Conservation (phyloP, 495 filamentous ascomycete genomes). For the Hyaloscypha bicolor region DNA sequence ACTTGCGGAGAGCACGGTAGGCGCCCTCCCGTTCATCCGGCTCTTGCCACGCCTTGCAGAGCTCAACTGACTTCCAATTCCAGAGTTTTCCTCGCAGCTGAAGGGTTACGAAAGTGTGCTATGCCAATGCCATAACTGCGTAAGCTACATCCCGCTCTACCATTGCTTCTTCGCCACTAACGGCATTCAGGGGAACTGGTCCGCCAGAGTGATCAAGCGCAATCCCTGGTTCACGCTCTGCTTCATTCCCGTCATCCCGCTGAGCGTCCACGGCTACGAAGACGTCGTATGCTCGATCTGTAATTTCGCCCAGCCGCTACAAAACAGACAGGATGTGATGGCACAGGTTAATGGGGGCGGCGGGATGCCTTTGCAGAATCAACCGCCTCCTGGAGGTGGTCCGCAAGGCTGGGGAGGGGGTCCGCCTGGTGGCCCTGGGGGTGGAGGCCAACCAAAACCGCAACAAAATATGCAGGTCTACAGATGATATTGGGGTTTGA, state of each 20-base stretch:
- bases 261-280: conserved; percentile 56
- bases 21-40: not conserved
- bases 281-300: conserved; percentile 57
- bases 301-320: conserved; percentile 57
- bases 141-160: conserved; percentile 10
- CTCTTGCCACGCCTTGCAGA: not conserved
- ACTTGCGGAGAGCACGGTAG: conserved; percentile 57
- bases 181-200: conserved; percentile 48
- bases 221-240: conserved; percentile 63
- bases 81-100: conserved; percentile 52
- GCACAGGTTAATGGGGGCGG: conserved; percentile 43
- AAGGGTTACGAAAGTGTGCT: conserved; percentile 54
- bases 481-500: conserved; percentile 19
- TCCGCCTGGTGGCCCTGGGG: conserved; percentile 1
- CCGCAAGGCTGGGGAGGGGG: conserved; percentile 28
- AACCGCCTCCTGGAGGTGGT: conserved; percentile 31
- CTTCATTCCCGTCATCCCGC: conserved; percentile 57
- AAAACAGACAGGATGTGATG: conserved; percentile 53
- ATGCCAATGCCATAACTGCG: conserved; percentile 59
- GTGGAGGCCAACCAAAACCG: conserved; percentile 19
- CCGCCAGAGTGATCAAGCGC: conserved; percentile 51
- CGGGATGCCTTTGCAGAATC: conserved; percentile 46
- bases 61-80: conserved; percentile 1
- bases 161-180: conserved; percentile 8
- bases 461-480: conserved; percentile 32